Base-by-base conservation (phyloP, 2,329 filamentous ascomycete genomes). In the Hypoxylon sp. region DNA sequence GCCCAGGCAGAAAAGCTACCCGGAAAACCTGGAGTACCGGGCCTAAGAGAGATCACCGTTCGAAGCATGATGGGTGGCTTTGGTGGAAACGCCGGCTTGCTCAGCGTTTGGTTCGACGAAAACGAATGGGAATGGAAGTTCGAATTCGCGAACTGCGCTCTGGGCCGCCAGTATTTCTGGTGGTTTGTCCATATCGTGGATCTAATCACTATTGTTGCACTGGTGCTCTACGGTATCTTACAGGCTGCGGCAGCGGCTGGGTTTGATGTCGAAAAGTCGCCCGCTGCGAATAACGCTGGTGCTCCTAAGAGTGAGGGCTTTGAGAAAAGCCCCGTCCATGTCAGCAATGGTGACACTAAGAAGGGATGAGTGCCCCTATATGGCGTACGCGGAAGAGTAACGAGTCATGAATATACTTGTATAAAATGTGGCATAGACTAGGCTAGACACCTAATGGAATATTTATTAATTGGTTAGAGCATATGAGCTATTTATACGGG, bases 11-110 rank as follows among this genome's bases (percentile, higher is more conserved):
- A 78, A 11, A 78, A 79, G 66, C 68, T 90, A 22, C 76, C 83
- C 0, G 81, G 79, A 6, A 77, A 79, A 1, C 73, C 80, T 1
- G 83, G 80, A 3, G 73, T 87, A 2, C 88, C 91, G 0, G 91
- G 91, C 0, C 83, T 98, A 5, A 86, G 95, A 29, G 96, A 99
- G 81, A 89, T 98, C 71, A 99, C 96, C 0, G 92, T 99, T 1
- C 90, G 94, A 65, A 97, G 94, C 80, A 98, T 99, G 94, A 99
- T 99, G 96, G 96, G 96, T 62, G 92, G 93, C 63, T 99, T 92
- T 80, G 91, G 90, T n/a, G 96, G 96, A 19, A 96, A 98, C 78
- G 94, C 94, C 0, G 96, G 94, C 0, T 84, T 99, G 46, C 81
- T 99, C 44, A 96, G 92, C 68, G 86, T 92, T 0, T 99, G 95